These are phyloP conservation scores for Podaxis carcinomalis DNA, from an alignment of 768 basidiomycete genomes.

Conservation along the genomic window DNA sequence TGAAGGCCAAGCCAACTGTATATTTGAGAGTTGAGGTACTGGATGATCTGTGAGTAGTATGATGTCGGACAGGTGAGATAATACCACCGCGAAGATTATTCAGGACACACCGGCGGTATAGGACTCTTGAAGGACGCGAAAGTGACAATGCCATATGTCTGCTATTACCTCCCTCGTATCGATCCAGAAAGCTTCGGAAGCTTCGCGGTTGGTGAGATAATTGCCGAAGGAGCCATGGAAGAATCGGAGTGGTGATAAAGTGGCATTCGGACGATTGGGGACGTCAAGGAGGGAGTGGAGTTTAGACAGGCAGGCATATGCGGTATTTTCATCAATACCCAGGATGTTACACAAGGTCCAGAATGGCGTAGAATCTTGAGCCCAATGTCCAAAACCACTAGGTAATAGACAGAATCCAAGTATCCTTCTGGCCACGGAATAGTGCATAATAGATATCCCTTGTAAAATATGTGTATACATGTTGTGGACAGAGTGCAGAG, in stretches of 20 bases:
- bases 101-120: background rate
- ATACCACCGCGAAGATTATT: background rate
- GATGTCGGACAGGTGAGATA: no score
- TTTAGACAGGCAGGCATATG: background rate
- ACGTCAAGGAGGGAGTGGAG: background rate
- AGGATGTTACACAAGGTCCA: background rate
- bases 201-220: background rate
- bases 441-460: background rate
- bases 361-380: background rate
- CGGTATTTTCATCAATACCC: background rate
- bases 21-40: background rate
- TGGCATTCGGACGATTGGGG: background rate
- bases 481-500: background rate
- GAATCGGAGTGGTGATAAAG: background rate
- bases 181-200: background rate
- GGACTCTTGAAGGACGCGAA: background rate
- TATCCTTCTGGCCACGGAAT: background rate
- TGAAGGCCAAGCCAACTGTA: background rate
- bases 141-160: background rate
- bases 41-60: background rate
- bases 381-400: background rate
- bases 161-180: background rate
- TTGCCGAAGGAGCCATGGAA: background rate
- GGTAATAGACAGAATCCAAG: background rate
- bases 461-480: background rate